phyloP scores from a whole-genome alignment of 1,284 basidiomycete species.

The Xerocomus alliaceus region DNA sequence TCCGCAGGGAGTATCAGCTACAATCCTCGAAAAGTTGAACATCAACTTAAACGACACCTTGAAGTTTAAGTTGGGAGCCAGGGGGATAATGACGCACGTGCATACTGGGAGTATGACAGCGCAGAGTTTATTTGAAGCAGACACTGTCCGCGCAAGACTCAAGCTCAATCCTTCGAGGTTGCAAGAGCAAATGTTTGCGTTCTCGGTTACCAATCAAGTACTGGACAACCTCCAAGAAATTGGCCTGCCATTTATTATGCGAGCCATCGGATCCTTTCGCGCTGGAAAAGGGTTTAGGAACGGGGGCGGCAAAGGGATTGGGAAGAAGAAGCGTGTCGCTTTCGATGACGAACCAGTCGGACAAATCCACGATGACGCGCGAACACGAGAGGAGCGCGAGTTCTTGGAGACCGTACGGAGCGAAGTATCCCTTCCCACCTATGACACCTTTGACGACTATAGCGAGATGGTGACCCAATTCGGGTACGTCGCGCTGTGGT shows the following conservation, averaged over 20 bases:
- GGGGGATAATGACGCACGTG: conserved; percentile 22
- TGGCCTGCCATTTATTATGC: conserved; percentile 81
- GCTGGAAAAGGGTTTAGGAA: conserved; percentile 45
- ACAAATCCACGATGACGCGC: conserved; percentile 53
- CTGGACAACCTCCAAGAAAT: conserved; percentile 85
- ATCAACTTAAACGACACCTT: conserved; percentile 35
- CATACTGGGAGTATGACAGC: conserved; percentile 8
- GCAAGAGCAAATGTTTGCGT: conserved; percentile 93
- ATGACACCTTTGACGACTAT: conserved; percentile 85
- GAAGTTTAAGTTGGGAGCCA: conserved; percentile 21
- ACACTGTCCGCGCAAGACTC: conserved; percentile 53
- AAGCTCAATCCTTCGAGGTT: conserved; percentile 76
- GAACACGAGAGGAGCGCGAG: conserved; percentile 66
- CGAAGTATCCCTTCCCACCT: conserved; percentile 84
- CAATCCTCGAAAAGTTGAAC: conserved; percentile 32
- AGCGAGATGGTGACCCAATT: conserved; percentile 97
- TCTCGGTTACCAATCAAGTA: conserved; percentile 91
- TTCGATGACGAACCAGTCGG: conserved; percentile 67
- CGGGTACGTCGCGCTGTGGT: conserved; percentile 92
- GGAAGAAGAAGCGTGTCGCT: conserved; percentile 71
- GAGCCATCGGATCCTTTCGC: conserved; percentile 63
- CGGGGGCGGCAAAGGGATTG: conserved; percentile 35
- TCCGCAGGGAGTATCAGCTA: conserved; percentile 19
- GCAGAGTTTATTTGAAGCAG: conserved; percentile 57
- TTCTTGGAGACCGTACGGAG: conserved; percentile 79